Conservation (phyloP, 169 alveolate genomes). For the Sarcocystis neurona region DNA sequence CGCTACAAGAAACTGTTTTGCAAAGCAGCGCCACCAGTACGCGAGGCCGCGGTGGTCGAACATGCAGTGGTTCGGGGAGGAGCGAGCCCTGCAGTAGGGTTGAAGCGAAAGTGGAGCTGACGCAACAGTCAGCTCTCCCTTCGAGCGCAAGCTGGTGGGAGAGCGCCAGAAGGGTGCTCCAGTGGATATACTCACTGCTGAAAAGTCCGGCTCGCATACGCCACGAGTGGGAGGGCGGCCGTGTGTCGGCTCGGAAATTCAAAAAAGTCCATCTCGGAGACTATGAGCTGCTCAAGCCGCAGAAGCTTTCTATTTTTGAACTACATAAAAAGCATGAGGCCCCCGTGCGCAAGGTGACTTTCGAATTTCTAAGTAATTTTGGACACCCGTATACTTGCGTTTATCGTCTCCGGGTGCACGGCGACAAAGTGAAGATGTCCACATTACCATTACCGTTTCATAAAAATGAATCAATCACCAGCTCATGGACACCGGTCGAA, state of each 20-base stretch:
- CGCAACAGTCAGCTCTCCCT: background rate
- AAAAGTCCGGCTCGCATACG: too few species aligned
- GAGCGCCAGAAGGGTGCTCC: too few species aligned
- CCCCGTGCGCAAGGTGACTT: conserved; percentile 43
- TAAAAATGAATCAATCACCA: too few species aligned
- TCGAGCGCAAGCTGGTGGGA: too few species aligned
- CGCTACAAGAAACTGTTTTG: background rate
- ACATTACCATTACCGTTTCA: too few species aligned
- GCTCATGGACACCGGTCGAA: too few species aligned
- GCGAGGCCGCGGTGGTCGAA: conserved; percentile 2
- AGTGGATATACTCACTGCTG: too few species aligned
- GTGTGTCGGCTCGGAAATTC: too few species aligned
- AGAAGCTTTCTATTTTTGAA: conserved; percentile 36
- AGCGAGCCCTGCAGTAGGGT: background rate
- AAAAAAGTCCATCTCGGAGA: too few species aligned
- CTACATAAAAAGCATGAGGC: conserved; percentile 38
- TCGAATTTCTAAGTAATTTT: conserved; percentile 57
- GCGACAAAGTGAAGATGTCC: conserved; percentile 54
- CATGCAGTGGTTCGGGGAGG: background rate
- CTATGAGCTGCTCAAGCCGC: conserved; percentile 17
- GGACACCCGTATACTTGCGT: conserved; percentile 64
- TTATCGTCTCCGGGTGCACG: conserved; percentile 65
- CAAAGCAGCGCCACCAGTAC: conserved; percentile 27
- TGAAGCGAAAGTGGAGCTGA: background rate
- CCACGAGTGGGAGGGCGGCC: too few species aligned